phyloP scores from a whole-genome alignment of 257 asterid species.

The Ehretia macrophylla region DNA sequence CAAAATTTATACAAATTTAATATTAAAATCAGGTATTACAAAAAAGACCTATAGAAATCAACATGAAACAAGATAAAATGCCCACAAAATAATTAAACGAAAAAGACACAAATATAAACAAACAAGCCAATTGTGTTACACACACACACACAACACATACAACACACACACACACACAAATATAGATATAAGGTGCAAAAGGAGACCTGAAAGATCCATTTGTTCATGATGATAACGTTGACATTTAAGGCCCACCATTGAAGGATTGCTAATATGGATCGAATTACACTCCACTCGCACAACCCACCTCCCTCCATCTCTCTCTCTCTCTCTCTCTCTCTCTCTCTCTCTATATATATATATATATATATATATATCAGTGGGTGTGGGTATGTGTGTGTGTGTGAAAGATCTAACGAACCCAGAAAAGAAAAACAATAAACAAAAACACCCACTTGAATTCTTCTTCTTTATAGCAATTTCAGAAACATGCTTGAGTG shows the following conservation, averaged over 20 bases:
- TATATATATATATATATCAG: too few relatives aligned
- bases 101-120: too few relatives aligned
- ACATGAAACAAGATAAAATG: too few relatives aligned
- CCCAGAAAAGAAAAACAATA: background rate
- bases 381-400: too few relatives aligned
- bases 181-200: slow-evolving; percentile 8
- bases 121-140: background rate
- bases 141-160: background rate
- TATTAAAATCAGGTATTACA: too few relatives aligned
- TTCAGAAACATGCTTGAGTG: background rate
- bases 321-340: slow-evolving; percentile 7
- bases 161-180: slow-evolving; percentile 2
- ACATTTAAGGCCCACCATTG: slow-evolving; percentile 95
- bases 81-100: too few relatives aligned
- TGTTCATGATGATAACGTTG: slow-evolving; percentile 76
- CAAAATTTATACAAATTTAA: too few relatives aligned
- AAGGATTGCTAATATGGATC: slow-evolving; percentile 61
- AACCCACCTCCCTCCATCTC: slow-evolving; percentile 49
- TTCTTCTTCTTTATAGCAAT: too few relatives aligned
- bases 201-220: slow-evolving; percentile 85
- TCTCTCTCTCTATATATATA: too few relatives aligned
- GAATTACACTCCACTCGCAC: slow-evolving; percentile 61
- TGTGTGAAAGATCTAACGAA: too few relatives aligned
- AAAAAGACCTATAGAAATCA: too few relatives aligned
- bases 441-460: too few relatives aligned